These are phyloP conservation scores for Colletotrichum sp. DNA, from an alignment of 2,329 filamentous ascomycete genomes.

Conservation along the genomic window DNA sequence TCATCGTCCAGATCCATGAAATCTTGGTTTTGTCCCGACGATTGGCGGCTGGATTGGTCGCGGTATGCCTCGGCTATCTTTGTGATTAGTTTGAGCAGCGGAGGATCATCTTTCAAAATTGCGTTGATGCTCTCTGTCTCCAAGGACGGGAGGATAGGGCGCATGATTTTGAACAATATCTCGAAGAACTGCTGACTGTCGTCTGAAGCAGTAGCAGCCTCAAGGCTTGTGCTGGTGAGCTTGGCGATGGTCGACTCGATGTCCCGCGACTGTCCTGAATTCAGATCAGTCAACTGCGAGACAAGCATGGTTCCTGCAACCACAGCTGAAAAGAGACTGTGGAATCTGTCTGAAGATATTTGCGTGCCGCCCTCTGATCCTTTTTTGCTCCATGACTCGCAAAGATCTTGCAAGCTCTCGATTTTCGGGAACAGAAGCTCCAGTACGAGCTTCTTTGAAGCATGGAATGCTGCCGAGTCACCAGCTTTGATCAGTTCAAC, in stretches of 20 bases:
- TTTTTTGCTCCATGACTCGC: slow-evolving; percentile 51
- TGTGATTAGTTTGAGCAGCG: slow-evolving; percentile 49
- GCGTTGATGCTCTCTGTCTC: slow-evolving; percentile 38
- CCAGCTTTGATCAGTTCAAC: slow-evolving; percentile 26
- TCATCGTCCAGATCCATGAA: slow-evolving; percentile 72
- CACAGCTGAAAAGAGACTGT: slow-evolving; percentile 56
- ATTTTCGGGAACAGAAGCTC: slow-evolving; percentile 61
- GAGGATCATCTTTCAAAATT: slow-evolving; percentile 41
- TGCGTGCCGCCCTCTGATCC: slow-evolving; percentile 51
- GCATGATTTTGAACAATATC: slow-evolving; percentile 48
- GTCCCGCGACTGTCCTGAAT: slow-evolving; percentile 54
- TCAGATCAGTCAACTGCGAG: slow-evolving; percentile 51
- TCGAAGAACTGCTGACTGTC: slow-evolving; percentile 53
- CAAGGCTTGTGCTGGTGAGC: slow-evolving; percentile 45
- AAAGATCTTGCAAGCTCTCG: slow-evolving; percentile 52
- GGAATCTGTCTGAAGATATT: slow-evolving; percentile 57
- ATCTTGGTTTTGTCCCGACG: slow-evolving; percentile 46
- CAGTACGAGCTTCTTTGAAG: slow-evolving; percentile 55
- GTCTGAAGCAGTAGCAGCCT: slow-evolving; percentile 44
- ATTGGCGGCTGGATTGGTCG: slow-evolving; percentile 35
- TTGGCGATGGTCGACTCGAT: slow-evolving; percentile 48
- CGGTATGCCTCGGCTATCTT: slow-evolving; percentile 40
- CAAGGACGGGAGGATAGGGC: slow-evolving; percentile 52
- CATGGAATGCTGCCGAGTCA: slow-evolving; percentile 43
- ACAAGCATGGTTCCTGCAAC: slow-evolving; percentile 51